These are phyloP conservation scores for Hanseniaspora nectarophila DNA, from an alignment of 805 yeast species.

Conservation along the genomic window DNA sequence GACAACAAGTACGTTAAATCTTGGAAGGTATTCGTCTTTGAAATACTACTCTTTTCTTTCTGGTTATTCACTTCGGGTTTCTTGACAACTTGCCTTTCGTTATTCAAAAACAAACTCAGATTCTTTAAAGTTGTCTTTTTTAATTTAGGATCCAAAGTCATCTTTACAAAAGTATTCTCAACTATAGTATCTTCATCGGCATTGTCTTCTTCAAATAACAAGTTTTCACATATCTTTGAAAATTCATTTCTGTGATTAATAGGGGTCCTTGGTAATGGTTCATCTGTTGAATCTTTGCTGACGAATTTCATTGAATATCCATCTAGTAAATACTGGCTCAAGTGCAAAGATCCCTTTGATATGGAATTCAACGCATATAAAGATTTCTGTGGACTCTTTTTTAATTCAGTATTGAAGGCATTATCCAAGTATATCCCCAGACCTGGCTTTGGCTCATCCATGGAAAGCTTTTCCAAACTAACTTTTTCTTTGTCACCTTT, in stretches of 20 bases:
- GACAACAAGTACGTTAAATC: not conserved
- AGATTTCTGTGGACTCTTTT: slow-evolving; percentile 26
- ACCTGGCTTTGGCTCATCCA: slow-evolving; percentile 1
- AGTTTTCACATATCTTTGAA: slow-evolving; percentile 25
- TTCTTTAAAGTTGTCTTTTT: slow-evolving; percentile 10
- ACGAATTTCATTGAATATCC: slow-evolving; percentile 17
- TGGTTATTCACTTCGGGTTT: no score
- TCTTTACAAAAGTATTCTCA: slow-evolving; percentile 5
- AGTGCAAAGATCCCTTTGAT: slow-evolving; percentile 28
- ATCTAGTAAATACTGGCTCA: slow-evolving; percentile 23
- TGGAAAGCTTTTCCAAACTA: not conserved
- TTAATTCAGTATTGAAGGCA: slow-evolving; percentile 4
- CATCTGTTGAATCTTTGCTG: not conserved
- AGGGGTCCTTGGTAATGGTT: not conserved
- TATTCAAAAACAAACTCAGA: not conserved
- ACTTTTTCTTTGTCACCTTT: not conserved
- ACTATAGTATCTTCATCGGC: not conserved
- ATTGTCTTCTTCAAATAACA: slow-evolving; percentile 24
- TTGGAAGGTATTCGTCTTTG: slow-evolving; percentile 4
- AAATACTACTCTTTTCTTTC: not conserved
- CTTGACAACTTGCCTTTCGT: not conserved
- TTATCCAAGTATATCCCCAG: not conserved
- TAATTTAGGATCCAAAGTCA: slow-evolving; percentile 13
- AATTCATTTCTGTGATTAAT: slow-evolving; percentile 20
- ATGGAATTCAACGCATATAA: slow-evolving; percentile 27